Evolutionary conservation across 148 eudicot genomes (phyloP).

Genomic region (Arctostaphylos glauca): DNA sequence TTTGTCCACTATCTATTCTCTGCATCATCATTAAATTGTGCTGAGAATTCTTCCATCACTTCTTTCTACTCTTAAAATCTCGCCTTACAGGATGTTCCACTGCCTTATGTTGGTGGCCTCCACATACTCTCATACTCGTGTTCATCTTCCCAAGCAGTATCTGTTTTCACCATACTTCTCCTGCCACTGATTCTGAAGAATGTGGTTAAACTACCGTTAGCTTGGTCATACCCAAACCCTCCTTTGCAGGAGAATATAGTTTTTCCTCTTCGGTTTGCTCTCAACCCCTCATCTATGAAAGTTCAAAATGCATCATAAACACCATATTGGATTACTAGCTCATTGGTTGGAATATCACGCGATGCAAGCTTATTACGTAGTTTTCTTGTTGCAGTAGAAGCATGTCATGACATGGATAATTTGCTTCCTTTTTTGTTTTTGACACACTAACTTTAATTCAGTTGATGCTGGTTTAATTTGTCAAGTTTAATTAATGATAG

Average conservation of each 20-base stretch:
- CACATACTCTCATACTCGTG: background rate
- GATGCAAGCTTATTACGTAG: background rate
- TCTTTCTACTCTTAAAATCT: too few species aligned
- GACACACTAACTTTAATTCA: background rate
- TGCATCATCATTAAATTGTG: background rate
- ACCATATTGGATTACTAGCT: background rate
- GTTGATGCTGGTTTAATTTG: background rate
- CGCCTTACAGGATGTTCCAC: background rate
- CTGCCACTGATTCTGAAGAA: background rate
- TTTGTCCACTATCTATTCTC: background rate
- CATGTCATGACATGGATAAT: background rate
- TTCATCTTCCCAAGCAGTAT: background rate
- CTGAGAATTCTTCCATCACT: background rate
- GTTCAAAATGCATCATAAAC: background rate
- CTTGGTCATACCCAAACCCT: background rate
- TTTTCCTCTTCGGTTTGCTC: background rate
- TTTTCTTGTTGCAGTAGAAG: background rate
- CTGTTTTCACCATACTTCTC: background rate
- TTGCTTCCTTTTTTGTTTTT: background rate
- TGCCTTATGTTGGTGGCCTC: background rate
- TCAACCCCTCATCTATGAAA: background rate
- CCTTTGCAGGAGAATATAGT: background rate
- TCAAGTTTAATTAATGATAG: background rate
- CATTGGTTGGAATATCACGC: background rate
- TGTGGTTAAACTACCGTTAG: background rate